Evolutionary conservation across 306 rosid species (phyloP), one percentile per base, ranked within the genome.

Genomic region (Urtica urens): DNA sequence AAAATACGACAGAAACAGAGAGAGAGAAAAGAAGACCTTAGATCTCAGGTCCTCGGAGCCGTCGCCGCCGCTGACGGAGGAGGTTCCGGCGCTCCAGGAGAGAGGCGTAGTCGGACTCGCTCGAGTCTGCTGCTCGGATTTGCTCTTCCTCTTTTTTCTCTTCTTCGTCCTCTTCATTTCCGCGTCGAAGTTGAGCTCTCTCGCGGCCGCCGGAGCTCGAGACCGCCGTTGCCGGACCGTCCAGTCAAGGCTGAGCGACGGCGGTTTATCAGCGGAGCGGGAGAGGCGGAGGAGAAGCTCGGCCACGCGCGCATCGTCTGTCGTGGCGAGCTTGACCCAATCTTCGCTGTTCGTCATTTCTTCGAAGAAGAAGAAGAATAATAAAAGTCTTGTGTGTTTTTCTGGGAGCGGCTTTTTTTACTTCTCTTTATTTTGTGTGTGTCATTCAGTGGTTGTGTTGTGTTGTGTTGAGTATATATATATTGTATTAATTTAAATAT

Each of bases 41-140:
- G 93, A 88, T 88, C 93, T 81, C 19, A 79, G 67, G 43, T 58
- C 39, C 19, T 78, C 68, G 49, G 58, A 33, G 23, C 49, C 53
- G 29, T 53, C 0, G 17, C 49, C 69, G 42, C 54, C 82, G 29
- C 71, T 67, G 67, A 90, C 82, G 10, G 53, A 57, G 0, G 94
- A 77, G 39, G 87, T 75, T 66, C 63, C 71, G 23, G 67, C 84
- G 73, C 74, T 78, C 83, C 83, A 83, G 7, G 95, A 70, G 20
- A 88, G 87, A 1, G 97, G 97, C 23, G 97, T 88, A 57, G 84
- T 84, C 3, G 97, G 97, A 39, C 97, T 88, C 41, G 80, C 86
- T 16, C 88, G 51, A 0, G 66, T 49, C 14, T 69, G 45, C 17
- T 69, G 69, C 0, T 49, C 44, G 46, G 68, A 69, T 35, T 46